Percentiles rank a stretch among this genome's conserved stretches.
Evolutionary conservation across 169 alveolate species (phyloP).

Genomic region (Cyclospora cayetanensis): DNA sequence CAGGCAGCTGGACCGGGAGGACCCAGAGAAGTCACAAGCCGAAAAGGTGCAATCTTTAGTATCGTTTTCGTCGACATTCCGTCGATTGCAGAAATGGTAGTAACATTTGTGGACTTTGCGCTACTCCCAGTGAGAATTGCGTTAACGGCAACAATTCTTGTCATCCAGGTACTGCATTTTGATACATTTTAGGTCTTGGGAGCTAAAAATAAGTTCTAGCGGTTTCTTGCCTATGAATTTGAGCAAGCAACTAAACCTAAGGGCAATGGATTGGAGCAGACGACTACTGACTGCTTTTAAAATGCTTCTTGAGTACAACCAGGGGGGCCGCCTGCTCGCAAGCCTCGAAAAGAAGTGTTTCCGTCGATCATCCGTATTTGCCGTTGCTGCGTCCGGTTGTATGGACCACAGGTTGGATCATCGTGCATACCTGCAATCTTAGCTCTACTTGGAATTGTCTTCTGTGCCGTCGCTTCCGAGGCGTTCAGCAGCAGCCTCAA

Average conservation of each 20-base stretch:
- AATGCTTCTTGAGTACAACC: no score
- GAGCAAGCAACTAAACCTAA: no score
- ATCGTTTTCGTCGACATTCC: slow-evolving; percentile 65
- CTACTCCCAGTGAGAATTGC: slow-evolving; percentile 54
- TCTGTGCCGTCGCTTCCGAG: not conserved
- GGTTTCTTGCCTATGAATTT: no score
- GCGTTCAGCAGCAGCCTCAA: not conserved
- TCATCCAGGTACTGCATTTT: slow-evolving; percentile 57
- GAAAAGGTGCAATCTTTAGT: slow-evolving; percentile 27
- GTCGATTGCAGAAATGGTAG: slow-evolving; percentile 52
- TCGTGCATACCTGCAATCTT: not conserved
- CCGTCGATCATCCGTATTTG: no score
- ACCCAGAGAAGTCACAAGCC: not conserved
- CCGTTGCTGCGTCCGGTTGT: no score
- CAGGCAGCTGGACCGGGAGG: not conserved
- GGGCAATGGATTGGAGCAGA: no score
- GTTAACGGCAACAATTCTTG: slow-evolving; percentile 24
- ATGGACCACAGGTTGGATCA: not conserved
- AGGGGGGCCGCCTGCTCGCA: no score
- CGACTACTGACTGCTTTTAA: no score
- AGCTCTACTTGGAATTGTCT: not conserved
- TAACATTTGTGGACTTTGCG: slow-evolving; percentile 23
- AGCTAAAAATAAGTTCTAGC: no score
- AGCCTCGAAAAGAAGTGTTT: no score
- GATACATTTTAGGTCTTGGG: no score